A percentile compares a stretch with the other conserved stretches of the same genome.
Evolutionary conservation across 1,284 basidiomycete genomes (phyloP).

Genomic region (Kalmanozyma brasiliensis): DNA sequence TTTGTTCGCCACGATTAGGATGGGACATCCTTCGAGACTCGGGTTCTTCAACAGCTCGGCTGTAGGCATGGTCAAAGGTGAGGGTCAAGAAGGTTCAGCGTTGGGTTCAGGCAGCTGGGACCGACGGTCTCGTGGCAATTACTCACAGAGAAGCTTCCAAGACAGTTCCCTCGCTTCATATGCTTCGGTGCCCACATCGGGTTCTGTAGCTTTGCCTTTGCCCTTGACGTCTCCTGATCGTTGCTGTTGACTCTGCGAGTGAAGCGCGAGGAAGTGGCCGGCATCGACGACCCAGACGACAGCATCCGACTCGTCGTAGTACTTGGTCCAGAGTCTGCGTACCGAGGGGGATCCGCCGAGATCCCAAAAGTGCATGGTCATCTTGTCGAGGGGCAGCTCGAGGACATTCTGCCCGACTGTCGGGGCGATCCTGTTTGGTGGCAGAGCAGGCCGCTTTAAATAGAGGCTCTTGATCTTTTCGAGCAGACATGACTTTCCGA

Average conservation of each 20-base stretch:
- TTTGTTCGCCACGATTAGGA: constrained; percentile 42
- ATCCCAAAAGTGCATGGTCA: constrained; percentile 57
- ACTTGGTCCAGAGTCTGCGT: constrained; percentile 53
- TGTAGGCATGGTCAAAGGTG: not conserved
- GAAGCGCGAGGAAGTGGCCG: constrained; percentile 23
- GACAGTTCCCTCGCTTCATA: constrained; percentile 19
- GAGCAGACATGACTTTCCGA: constrained; percentile 55
- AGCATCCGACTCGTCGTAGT: constrained; percentile 51
- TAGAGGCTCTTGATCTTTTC: constrained; percentile 49
- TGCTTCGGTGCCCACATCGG: constrained; percentile 16
- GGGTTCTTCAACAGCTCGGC: constrained; percentile 37
- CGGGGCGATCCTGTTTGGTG: constrained; percentile 44
- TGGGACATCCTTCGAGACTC: constrained; percentile 33
- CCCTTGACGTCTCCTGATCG: constrained; percentile 12
- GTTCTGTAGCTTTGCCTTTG: constrained; percentile 14
- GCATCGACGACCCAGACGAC: constrained; percentile 55
- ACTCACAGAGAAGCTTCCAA: constrained; percentile 36
- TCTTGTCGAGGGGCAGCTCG: constrained; percentile 31
- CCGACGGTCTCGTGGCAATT: too few relatives aligned
- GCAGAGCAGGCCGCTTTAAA: constrained; percentile 33
- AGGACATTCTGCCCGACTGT: constrained; percentile 61
- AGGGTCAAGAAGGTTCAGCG: too few relatives aligned
- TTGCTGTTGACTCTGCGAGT: constrained; percentile 8
- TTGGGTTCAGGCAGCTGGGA: too few relatives aligned
- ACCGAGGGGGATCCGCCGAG: constrained; percentile 52